A percentile compares a stretch with the other conserved stretches of the same genome.
Evolutionary conservation across 345 rosid genomes (phyloP).

Genomic region (Citrus glauca): DNA sequence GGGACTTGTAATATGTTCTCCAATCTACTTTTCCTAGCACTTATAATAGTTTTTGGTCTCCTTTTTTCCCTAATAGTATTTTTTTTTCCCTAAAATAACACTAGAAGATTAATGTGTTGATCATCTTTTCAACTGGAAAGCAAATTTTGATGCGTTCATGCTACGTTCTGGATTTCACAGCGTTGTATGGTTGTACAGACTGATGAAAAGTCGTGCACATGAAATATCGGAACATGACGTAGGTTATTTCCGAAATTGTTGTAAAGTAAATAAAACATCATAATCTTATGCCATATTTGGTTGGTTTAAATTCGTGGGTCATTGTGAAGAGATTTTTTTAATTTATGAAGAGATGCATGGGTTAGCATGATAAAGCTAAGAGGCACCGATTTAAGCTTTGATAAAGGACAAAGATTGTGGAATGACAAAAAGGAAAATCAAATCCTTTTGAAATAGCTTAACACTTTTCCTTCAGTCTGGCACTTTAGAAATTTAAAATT

Average conservation of each 20-base stretch:
- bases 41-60: neutral
- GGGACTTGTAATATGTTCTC: constrained; percentile 21
- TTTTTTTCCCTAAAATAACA: neutral
- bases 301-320: too few species aligned
- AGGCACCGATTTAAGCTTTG: neutral
- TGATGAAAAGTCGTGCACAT: neutral
- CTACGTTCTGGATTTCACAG: neutral
- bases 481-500: neutral
- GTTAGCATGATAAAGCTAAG: too few species aligned
- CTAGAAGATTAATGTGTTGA: neutral
- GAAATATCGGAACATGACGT: too few species aligned
- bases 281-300: too few species aligned
- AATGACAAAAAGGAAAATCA: neutral
- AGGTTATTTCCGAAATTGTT: too few species aligned
- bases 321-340: too few species aligned
- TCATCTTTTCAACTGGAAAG: neutral
- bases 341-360: too few species aligned
- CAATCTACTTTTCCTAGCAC: neutral
- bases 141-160: neutral
- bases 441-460: neutral
- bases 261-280: too few species aligned
- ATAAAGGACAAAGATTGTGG: neutral
- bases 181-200: neutral
- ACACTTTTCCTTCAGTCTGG: neutral
- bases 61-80: neutral